Evolutionary conservation across 2,329 filamentous ascomycete species (phyloP), one percentile per base, ranked within the genome.

Genomic region (Hypoxylon sp.): DNA sequence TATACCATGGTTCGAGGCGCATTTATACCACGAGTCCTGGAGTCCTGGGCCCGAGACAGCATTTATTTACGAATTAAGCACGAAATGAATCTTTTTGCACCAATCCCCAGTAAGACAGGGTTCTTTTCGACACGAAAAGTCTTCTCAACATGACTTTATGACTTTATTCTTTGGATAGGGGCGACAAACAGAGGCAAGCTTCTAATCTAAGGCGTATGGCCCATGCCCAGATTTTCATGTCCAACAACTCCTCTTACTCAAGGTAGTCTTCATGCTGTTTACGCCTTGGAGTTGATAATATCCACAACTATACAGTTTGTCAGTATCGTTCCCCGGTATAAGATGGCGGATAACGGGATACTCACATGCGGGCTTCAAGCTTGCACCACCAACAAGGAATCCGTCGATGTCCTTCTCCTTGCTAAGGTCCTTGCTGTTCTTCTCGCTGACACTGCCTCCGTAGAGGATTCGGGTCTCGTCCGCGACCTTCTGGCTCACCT

Each of bases 361-460:
- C 88, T 81, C 78, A 91, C 88, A 97, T 63, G 90, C 92, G 71
- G 93, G 93, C 87, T 97, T 97, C 78, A 97, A 84, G 73, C 89
- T 94, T 71, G 93, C 93, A 75, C 93, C 93, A 62, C 93, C 93
- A 63, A 97, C 93, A 64, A 97, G 83, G 87, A 97, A 97, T 52
- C 94, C 94, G 75, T 99, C 94, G 73, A 99, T 96, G 75, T 99
- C 94, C 60, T 84, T 73, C 84, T 97, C 86, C 81, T 91, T 93
- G 72, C 89, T 86, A 67, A 99, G 83, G 61, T 97, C 93, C 70
- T 81, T 84, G 82, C 90, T 95, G 86, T 99, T 99, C 89, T 97
- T 97, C 83, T 96, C 94, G 72, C 82, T 95, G 68, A 99, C 94
- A 67, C 89, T 94, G 71, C 94, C 94, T 63, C 94, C 94, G 76